Base-by-base conservation (phyloP, 305 asterid species). In the Rubia peregrina region DNA sequence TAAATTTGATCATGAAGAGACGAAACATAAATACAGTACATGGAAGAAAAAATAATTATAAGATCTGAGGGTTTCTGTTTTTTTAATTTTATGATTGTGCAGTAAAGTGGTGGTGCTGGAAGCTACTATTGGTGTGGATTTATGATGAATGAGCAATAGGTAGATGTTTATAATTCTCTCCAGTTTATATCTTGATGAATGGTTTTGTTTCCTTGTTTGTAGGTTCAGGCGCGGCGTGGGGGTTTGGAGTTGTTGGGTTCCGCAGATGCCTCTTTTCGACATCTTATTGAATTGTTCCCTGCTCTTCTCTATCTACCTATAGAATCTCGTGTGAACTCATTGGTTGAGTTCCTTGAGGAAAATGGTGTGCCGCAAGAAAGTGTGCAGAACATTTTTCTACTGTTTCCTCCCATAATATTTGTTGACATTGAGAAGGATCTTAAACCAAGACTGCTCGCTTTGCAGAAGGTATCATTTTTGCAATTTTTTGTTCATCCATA, bases 201-300 rank as follows among this genome's bases (percentile, higher is more conserved):
- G 30, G 24, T 71, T 63, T 30, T 19, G n/a, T 7, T 21, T 57
- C 22, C 22, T 44, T 44, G n/a, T 14, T 22, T 73, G 70, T 74
- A 92, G 98, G 83, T 92, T 70, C 94, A 90, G 80, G 98, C 98
- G 64, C 85, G 90, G 85, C 97, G 98, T 61, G 96, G 97, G 77
- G 98, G 98, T 71, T 77, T 92, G 79, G 79, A 79, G 74, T 78
- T 77, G 72, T 78, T 92, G 83, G 90, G 87, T 76, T 80, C 83
- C 13, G 84, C 81, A 72, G 76, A 75, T 71, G 82, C 94, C 69
- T 82, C 96, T 71, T 84, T 92, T 72, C 87, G 85, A 51, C 77
- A 76, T 78, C 96, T 90, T 57, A 78, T 92, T 38, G 97, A 90
- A 84, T 86, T 96, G 63, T 92, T 90, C 79, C 98, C 98, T 51